Percentiles rank a stretch among this genome's conserved stretches.
Evolutionary conservation across 176 grass and related monocot genomes (phyloP).

Genomic region (Otatea glauca): DNA sequence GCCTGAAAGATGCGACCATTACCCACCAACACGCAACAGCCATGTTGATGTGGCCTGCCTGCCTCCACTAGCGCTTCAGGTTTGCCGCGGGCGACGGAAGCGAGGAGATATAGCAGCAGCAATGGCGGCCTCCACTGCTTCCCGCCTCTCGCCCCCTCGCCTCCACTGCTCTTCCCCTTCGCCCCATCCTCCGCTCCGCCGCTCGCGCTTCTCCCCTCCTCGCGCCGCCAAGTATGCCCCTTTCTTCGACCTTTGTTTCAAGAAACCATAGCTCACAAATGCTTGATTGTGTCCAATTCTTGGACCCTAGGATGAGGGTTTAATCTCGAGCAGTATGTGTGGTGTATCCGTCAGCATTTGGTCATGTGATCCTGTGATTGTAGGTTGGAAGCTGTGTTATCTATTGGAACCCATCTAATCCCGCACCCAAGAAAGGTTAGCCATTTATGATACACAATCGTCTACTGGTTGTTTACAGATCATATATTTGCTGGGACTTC

Average conservation of each 20-base stretch:
- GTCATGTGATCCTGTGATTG: constrained; percentile 15
- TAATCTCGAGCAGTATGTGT: background rate
- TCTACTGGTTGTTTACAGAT: background rate
- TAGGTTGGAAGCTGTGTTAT: constrained; percentile 66
- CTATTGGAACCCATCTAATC: constrained; percentile 67
- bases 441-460: background rate
- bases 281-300: background rate
- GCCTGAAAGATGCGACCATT: background rate
- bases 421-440: constrained; percentile 82
- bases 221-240: constrained; percentile 53
- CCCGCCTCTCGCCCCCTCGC: constrained; percentile 37
- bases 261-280: background rate
- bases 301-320: background rate
- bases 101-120: constrained; percentile 34
- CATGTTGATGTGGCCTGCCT: constrained; percentile 35
- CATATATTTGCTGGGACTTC: background rate
- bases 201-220: constrained; percentile 38
- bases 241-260: background rate
- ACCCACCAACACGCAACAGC: background rate
- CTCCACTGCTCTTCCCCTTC: background rate
- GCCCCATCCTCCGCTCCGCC: background rate
- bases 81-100: constrained; percentile 37
- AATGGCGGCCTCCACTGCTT: constrained; percentile 49
- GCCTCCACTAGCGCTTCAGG: constrained; percentile 39
- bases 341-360: background rate